Percentiles rank a stretch among this genome's conserved stretches.
phyloP scores from a whole-genome alignment of 352 stramenopile species.

The Globisporangium middletonii region DNA sequence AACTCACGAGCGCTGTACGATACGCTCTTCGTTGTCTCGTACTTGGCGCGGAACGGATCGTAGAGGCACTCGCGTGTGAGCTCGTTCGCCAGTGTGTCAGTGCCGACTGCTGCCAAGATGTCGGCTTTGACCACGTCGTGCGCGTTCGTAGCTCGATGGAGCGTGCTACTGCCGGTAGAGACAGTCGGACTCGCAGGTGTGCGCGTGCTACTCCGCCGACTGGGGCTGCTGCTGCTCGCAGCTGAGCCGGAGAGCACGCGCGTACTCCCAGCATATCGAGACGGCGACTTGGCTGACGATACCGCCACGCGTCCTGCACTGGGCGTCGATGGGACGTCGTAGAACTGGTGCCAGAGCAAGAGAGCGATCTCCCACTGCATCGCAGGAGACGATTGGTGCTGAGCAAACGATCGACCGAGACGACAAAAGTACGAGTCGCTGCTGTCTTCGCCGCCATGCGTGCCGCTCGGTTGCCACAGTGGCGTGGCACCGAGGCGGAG shows the following conservation, averaged over 20 bases:
- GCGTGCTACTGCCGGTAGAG: too few relatives aligned
- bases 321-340: neutral
- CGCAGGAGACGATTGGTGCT: neutral
- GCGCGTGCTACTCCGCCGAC: too few relatives aligned
- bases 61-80: neutral
- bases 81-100: neutral
- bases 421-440: conserved; percentile 5
- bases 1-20: conserved; percentile 2
- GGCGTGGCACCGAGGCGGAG: conserved; percentile 15
- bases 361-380: conserved; percentile 5
- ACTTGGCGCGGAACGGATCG: neutral
- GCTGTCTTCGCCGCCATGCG: conserved; percentile 3
- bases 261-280: neutral
- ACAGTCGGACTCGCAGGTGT: neutral
- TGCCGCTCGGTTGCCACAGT: conserved; percentile 9
- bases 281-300: neutral
- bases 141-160: too few relatives aligned
- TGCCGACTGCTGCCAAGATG: neutral
- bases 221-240: too few relatives aligned
- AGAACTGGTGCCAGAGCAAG: conserved; percentile 6
- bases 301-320: too few relatives aligned
- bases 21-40: neutral
- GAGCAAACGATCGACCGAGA: conserved; percentile 3
- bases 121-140: neutral
- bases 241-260: neutral